phyloP scores from a whole-genome alignment of 2,329 filamentous ascomycete species.

The Pseudogymnoascus sp. region DNA sequence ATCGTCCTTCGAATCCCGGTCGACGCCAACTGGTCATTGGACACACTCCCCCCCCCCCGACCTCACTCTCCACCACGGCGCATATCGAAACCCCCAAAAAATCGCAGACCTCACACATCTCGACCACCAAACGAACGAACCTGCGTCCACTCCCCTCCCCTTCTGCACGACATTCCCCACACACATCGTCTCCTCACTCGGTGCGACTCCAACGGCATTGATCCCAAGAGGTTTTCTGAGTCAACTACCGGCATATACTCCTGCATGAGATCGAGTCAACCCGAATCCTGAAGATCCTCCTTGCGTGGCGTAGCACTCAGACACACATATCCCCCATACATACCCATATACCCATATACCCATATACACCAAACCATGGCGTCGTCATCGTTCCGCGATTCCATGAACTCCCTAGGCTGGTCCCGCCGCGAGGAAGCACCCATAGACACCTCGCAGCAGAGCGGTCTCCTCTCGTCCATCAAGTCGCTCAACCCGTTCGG shows the following conservation, averaged over 20 bases:
- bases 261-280: background rate
- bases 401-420: conserved; percentile 92
- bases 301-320: background rate
- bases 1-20: background rate
- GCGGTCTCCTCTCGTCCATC: conserved; percentile 70
- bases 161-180: background rate
- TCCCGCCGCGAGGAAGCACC: conserved; percentile 76
- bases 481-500: conserved; percentile 83
- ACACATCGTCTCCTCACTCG: background rate
- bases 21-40: conserved; percentile 25
- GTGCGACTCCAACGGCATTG: background rate
- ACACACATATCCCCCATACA: background rate
- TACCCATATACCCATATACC: conserved; percentile 15
- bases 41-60: conserved; percentile 18
- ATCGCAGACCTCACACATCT: no score
- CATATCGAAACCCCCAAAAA: background rate
- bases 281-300: conserved; percentile 14
- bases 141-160: background rate
- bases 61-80: background rate
- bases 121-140: no score
- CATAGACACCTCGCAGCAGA: conserved; percentile 61
- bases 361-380: conserved; percentile 67
- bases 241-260: background rate
- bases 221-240: background rate
- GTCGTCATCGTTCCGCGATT: conserved; percentile 82